These are phyloP conservation scores for Trypanosoma rangeli DNA, from an alignment of 208 protist species.

Conservation along the genomic window DNA sequence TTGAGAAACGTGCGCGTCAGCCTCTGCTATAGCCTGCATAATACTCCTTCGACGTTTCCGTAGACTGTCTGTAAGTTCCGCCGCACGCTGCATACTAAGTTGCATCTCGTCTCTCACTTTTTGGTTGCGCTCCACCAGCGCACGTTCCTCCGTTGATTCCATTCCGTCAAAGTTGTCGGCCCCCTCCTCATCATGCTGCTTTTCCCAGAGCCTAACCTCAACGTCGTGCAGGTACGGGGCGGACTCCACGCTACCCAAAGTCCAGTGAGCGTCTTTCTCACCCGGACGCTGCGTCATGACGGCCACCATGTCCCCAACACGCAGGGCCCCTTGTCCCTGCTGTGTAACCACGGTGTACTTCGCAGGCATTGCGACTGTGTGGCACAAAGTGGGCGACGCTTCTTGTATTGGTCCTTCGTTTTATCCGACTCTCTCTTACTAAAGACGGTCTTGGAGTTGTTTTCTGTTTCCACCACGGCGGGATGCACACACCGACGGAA, in stretches of 20 bases:
- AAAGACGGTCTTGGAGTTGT: background rate
- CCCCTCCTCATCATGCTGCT: slow-evolving; percentile 44
- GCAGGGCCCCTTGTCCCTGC: slow-evolving; percentile 42
- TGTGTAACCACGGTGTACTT: slow-evolving; percentile 2
- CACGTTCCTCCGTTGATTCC: slow-evolving; percentile 41
- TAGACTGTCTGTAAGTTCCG: slow-evolving; percentile 64
- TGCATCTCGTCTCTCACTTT: slow-evolving; percentile 56
- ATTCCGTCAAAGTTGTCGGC: slow-evolving; percentile 40
- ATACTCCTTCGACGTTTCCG: slow-evolving; percentile 53
- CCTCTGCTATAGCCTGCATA: slow-evolving; percentile 54
- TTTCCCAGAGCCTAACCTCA: slow-evolving; percentile 73
- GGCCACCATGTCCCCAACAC: slow-evolving; percentile 75
- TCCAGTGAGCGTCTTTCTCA: slow-evolving; percentile 73
- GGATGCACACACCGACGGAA: background rate
- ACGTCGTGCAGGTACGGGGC: slow-evolving; percentile 71
- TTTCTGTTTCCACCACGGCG: background rate
- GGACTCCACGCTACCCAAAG: slow-evolving; percentile 68
- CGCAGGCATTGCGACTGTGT: background rate
- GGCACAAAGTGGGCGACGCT: background rate
- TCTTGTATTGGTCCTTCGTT: slow-evolving; percentile 7
- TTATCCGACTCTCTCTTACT: background rate
- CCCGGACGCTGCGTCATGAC: slow-evolving; percentile 56
- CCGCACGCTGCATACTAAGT: slow-evolving; percentile 60
- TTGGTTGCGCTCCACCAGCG: slow-evolving; percentile 53
- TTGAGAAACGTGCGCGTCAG: slow-evolving; percentile 63